Base-by-base conservation (phyloP, 352 stramenopile genomes). In the Pythium aquatile region DNA sequence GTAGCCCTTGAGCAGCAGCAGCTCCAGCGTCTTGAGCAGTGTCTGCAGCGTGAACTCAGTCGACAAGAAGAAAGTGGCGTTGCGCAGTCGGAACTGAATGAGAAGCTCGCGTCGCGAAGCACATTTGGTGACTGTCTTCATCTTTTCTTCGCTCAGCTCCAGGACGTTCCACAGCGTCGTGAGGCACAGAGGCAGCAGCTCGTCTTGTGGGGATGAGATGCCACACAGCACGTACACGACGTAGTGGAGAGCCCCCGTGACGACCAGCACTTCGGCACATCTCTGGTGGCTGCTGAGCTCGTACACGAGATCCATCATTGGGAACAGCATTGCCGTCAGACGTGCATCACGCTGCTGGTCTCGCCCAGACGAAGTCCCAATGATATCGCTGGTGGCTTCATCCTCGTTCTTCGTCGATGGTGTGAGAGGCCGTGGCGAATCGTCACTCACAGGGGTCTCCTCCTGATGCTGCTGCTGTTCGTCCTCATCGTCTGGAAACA, bases 121-220 rank as follows among this genome's bases (percentile, higher is more conserved):
- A 46, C 79, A 88, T 30, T 67, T 82, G 6, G 58, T 61, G 9
- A 86, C 37, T 0, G 65, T 58, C 26, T 70, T 71, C 30, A 81
- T 73, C 57, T 86, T 89, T 20, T 87, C 75, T 8, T 88, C 76
- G 52, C 77, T 76, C 10, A 87, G 69, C 62, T 94, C 79, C 0
- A 94, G 67, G 7, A 90, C 77, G 63, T 90, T 92, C 85, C 82
- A 94, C 9, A 91, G 59, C n/a, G 77, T 85, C 17, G 81, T 79
- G 2, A 94, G 65, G 48, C 83, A 90, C n/a, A 88, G 61, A 6
- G 82, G 73, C 9, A 94, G 58, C 13, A 91, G 72, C 61, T 92
- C 85, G 49, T 94, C 83, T 20, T 88, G 79, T 3, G 78, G 57
- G 6, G 78, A 77, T 3, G 69, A 65, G 60, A 90, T 77, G 46